Conservation (phyloP, 148 eudicot species). For the Agrostemma githago region DNA sequence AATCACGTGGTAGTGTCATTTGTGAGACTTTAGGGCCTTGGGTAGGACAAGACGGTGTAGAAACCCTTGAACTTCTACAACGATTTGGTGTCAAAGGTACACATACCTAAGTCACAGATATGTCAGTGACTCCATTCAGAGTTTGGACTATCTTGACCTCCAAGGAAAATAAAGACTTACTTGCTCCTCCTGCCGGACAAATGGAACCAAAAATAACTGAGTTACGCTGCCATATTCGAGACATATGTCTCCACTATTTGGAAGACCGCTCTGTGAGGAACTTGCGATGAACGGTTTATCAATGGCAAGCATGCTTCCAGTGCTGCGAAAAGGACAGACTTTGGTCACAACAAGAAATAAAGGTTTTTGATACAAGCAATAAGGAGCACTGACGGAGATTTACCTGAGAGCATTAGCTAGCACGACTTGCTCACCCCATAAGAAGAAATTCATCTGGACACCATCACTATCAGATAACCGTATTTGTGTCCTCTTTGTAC, state of each 20-base stretch:
- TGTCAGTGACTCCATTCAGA: slow-evolving; percentile 6
- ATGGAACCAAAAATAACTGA: slow-evolving; percentile 84
- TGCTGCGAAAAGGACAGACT: slow-evolving; percentile 40
- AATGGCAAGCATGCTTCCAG: slow-evolving; percentile 91
- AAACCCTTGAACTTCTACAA: slow-evolving; percentile 56
- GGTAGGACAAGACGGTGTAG: slow-evolving; percentile 43
- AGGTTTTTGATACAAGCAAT: slow-evolving; percentile 11
- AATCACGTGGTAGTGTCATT: slow-evolving; percentile 84
- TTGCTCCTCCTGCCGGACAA: slow-evolving; percentile 73
- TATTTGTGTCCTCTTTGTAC: slow-evolving; percentile 61
- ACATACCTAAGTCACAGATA: slow-evolving; percentile 45
- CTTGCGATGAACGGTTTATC: slow-evolving; percentile 75
- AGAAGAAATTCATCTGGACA: slow-evolving; percentile 44
- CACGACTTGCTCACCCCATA: slow-evolving; percentile 94
- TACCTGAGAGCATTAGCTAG: slow-evolving; percentile 82
- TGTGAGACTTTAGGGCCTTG: slow-evolving; percentile 76
- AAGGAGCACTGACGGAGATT: slow-evolving; percentile 15
- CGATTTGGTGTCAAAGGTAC: slow-evolving; percentile 73
- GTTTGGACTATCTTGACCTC: not conserved
- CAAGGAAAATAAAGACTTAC: slow-evolving; percentile 31
- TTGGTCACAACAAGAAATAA: slow-evolving; percentile 9
- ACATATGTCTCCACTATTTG: slow-evolving; percentile 40
- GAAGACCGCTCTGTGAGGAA: slow-evolving; percentile 38
- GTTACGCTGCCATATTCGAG: slow-evolving; percentile 97
- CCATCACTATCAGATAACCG: slow-evolving; percentile 76